Conservation (phyloP, 2,329 filamentous ascomycete species). For the Epichloe coenophiala region DNA sequence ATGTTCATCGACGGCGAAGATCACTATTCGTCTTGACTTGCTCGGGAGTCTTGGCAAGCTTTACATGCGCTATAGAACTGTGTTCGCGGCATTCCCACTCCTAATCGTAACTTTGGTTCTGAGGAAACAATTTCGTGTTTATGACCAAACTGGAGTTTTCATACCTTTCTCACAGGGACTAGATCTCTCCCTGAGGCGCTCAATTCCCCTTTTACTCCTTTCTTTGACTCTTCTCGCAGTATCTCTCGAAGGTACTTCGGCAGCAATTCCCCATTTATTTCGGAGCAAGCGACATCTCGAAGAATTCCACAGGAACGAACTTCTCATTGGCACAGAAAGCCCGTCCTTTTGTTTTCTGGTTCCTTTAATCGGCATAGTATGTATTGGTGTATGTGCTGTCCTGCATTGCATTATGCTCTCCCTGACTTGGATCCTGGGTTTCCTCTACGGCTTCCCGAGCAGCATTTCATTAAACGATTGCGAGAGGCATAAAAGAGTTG, state of each 20-base stretch:
- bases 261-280: constrained; percentile 25
- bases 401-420: constrained; percentile 66
- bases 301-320: constrained; percentile 74
- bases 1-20: constrained; percentile 59
- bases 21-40: constrained; percentile 66
- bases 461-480: constrained; percentile 4
- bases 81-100: constrained; percentile 87
- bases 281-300: constrained; percentile 41
- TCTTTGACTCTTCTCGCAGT: constrained; percentile 69
- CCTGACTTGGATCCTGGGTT: constrained; percentile 55
- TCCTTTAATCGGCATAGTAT: constrained; percentile 77
- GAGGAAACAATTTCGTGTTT: constrained; percentile 82
- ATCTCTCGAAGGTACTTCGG: constrained; percentile 47
- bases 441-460: constrained; percentile 38
- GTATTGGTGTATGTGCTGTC: constrained; percentile 70
- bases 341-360: constrained; percentile 94
- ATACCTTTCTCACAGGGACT: constrained; percentile 81
- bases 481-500: constrained; percentile 22
- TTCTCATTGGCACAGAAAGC: constrained; percentile 79
- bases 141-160: constrained; percentile 73
- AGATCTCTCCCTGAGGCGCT: constrained; percentile 68
- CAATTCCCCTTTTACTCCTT: constrained; percentile 64
- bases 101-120: constrained; percentile 82
- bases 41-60: constrained; percentile 82
- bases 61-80: constrained; percentile 90